Evolutionary conservation across 441 rosid species (phyloP).

Genomic region (Raphanus hybrid): DNA sequence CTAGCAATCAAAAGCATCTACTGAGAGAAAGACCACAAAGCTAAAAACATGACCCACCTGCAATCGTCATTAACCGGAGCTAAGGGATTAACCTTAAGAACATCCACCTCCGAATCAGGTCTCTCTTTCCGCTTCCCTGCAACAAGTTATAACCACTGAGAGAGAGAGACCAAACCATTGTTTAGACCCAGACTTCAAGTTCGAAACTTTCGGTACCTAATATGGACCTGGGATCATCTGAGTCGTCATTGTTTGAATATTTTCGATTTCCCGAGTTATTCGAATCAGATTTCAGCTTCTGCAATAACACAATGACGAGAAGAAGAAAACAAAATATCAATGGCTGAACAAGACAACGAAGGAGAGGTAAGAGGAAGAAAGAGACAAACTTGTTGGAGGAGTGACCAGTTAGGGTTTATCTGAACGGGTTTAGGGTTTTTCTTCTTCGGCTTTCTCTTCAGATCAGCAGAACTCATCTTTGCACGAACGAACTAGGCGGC

Average conservation of each 20-base stretch:
- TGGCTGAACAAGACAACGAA: conserved; percentile 2
- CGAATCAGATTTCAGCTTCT: conserved; percentile 59
- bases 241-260: conserved; percentile 32
- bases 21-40: neutral
- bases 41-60: conserved; percentile 52
- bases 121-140: conserved; percentile 90
- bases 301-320: conserved; percentile 27
- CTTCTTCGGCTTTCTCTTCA: conserved; percentile 45
- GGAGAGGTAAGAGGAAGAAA: conserved; percentile 12
- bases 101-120: conserved; percentile 51
- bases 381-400: conserved; percentile 62
- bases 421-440: conserved; percentile 46
- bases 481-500: conserved; percentile 25
- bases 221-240: conserved; percentile 48
- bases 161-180: conserved; percentile 5
- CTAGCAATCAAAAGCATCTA: too few relatives aligned
- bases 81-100: conserved; percentile 57
- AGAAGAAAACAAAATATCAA: neutral
- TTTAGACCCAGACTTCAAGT: conserved; percentile 11
- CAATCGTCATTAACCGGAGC: conserved; percentile 66
- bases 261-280: conserved; percentile 40
- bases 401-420: conserved; percentile 76
- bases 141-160: conserved; percentile 14
- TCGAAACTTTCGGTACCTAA: conserved; percentile 51
- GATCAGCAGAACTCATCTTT: conserved; percentile 42